These are phyloP conservation scores for Aspergillus coremiiformis DNA, from an alignment of 495 filamentous ascomycete genomes.

Conservation along the genomic window DNA sequence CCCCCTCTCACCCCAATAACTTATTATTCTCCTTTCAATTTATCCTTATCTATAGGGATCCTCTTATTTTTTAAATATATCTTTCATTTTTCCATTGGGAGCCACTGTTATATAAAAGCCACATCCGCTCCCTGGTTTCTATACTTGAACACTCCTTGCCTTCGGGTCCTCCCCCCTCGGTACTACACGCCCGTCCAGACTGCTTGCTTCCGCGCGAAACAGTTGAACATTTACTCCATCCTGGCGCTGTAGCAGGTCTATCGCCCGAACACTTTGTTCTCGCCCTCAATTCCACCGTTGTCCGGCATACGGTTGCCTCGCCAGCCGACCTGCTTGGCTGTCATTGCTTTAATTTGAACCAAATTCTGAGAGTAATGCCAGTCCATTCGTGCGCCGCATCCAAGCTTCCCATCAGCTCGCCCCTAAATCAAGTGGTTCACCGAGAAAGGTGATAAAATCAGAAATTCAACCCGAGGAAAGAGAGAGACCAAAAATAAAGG, in stretches of 20 bases:
- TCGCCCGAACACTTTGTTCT: slow-evolving; percentile 9
- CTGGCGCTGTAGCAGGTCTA: slow-evolving; percentile 38
- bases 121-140: slow-evolving; percentile 8
- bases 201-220: slow-evolving; percentile 3
- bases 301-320: slow-evolving; percentile 28
- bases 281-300: slow-evolving; percentile 17
- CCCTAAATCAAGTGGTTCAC: slow-evolving; percentile 20
- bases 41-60: slow-evolving; percentile 5
- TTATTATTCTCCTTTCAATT: slow-evolving; percentile 4
- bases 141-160: slow-evolving; percentile 13
- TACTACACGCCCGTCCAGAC: slow-evolving; percentile 1
- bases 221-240: slow-evolving; percentile 11
- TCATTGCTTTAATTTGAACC: slow-evolving; percentile 12
- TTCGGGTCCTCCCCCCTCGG: not conserved
- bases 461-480: too few relatives aligned
- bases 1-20: slow-evolving; percentile 1
- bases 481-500: not conserved
- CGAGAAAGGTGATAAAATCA: slow-evolving; percentile 12
- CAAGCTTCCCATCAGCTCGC: slow-evolving; percentile 26
- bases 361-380: slow-evolving; percentile 32
- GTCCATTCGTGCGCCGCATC: slow-evolving; percentile 23
- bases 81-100: slow-evolving; percentile 13
- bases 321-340: slow-evolving; percentile 12
- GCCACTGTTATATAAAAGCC: slow-evolving; percentile 7
- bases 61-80: slow-evolving; percentile 12